Evolutionary conservation across 2,329 filamentous ascomycete species (phyloP).

Genomic region (Thermothelomyces thermophilus): DNA sequence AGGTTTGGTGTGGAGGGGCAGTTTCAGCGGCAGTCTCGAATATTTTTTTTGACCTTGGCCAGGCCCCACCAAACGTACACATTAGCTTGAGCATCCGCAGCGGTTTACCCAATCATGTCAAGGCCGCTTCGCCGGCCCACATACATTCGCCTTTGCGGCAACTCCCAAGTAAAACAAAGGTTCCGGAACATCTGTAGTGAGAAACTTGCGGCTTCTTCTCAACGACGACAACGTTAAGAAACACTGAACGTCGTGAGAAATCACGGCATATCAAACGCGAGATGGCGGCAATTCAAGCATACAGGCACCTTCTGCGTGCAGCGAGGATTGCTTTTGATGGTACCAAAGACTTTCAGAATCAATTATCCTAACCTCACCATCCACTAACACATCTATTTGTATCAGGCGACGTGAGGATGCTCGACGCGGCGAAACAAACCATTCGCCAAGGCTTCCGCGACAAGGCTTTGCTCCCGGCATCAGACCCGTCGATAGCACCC

Average conservation of each 20-base stretch:
- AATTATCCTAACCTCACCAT: neutral
- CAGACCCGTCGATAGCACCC: slow-evolving; percentile 52
- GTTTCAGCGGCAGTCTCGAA: slow-evolving; percentile 8
- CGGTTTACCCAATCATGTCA: slow-evolving; percentile 5
- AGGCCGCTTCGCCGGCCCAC: neutral
- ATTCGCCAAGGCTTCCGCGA: slow-evolving; percentile 69
- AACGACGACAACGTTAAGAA: neutral
- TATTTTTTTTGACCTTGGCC: slow-evolving; percentile 19
- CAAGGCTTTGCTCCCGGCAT: slow-evolving; percentile 52
- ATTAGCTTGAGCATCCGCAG: neutral
- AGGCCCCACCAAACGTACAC: slow-evolving; percentile 5
- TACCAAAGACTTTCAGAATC: slow-evolving; percentile 32
- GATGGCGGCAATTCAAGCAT: slow-evolving; percentile 71
- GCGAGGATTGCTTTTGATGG: slow-evolving; percentile 78
- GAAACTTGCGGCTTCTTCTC: neutral
- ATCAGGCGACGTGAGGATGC: slow-evolving; percentile 61
- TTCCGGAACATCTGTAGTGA: neutral
- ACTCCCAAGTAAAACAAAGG: neutral
- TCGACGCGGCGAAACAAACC: slow-evolving; percentile 63
- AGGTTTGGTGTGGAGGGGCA: slow-evolving; percentile 18
- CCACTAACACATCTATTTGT: slow-evolving; percentile 1
- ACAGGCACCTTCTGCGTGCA: slow-evolving; percentile 74
- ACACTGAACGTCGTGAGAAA: too few species aligned
- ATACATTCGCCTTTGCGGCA: slow-evolving; percentile 3
- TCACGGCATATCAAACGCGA: neutral